These are phyloP conservation scores for Spathaspora arborariae DNA, from an alignment of 805 yeast species.

Conservation along the genomic window DNA sequence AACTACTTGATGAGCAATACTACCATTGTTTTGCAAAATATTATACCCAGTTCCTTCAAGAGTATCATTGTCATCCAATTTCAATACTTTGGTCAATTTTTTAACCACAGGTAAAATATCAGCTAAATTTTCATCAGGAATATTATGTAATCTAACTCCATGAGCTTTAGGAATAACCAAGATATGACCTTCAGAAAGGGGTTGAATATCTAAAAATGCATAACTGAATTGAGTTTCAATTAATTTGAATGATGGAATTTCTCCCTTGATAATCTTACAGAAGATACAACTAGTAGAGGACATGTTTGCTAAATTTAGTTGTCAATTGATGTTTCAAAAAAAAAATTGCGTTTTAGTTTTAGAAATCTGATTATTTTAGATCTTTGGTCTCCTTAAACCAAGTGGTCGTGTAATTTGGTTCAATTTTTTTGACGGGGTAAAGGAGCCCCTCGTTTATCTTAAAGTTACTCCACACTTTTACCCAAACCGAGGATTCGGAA, in stretches of 20 bases:
- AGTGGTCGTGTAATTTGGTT: background rate
- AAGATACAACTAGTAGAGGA: conserved; percentile 68
- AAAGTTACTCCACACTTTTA: no score
- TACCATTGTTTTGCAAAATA: conserved; percentile 87
- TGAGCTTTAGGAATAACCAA: conserved; percentile 89
- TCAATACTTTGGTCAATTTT: conserved; percentile 72
- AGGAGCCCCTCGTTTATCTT: background rate
- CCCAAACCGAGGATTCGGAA: no score
- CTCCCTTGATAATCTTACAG: conserved; percentile 93
- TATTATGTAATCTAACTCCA: conserved; percentile 87
- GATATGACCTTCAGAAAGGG: conserved; percentile 85
- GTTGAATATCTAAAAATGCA: conserved; percentile 91
- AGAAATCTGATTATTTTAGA: background rate
- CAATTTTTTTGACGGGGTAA: background rate
- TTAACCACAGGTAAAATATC: conserved; percentile 88
- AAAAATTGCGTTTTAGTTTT: background rate
- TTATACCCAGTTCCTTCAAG: conserved; percentile 72
- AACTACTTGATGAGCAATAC: conserved; percentile 92
- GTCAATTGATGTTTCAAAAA: background rate
- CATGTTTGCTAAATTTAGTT: background rate
- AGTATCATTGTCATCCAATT: conserved; percentile 58
- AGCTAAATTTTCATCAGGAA: conserved; percentile 86
- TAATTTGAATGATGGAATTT: conserved; percentile 89
- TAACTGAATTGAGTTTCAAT: conserved; percentile 78
- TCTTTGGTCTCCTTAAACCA: background rate